Evolutionary conservation across 202 grass and related monocot genomes (phyloP), one percentile per base, ranked within the genome.

Genomic region (Bolboschoenoplectus hybrid): DNA sequence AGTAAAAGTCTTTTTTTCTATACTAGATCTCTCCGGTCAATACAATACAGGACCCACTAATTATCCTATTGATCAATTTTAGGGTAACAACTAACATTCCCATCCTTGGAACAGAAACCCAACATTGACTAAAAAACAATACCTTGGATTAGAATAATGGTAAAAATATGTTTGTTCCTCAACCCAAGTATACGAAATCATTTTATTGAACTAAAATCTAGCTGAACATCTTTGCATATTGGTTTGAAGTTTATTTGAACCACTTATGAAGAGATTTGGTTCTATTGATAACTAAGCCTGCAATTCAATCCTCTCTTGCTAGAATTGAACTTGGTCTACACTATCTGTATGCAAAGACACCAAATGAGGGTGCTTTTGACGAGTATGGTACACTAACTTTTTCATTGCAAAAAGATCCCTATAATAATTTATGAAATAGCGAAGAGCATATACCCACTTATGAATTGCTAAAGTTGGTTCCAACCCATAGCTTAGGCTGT

Each of bases 381-480:
- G 19, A 9, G 16, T 45, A 74, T 74, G 44, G 19, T 74, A 46
- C 17, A 19, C 10, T 67, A 67, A 26, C 12, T 3, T 67, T 67
- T 67, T 67, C 9, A 58, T 2, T 35, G 26, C 32, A 65, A 65
- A 20, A 38, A 65, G 20, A 65, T 65, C 20, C 1, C 20, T 35
- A 65, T 64, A 46, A 19, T 34, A 52, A 52, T 34, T 45, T 45
- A 19, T 71, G 13, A 75, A 75, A 74, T 45, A 14, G 20, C 35
- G 72, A 75, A 75, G 19, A 50, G 70, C 32, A 49, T 74, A 45
- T 36, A 88, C 81, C 88, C 87, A 92, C 91, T 88, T 88, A 50
- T 92, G 86, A 64, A 49, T 53, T 74, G 73, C 79, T 87, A 92
- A 88, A 69, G 91, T 85, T 87, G 80, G 61, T 88, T 90, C 86